Base-by-base conservation (phyloP, 176 grass and related monocot species). In the Themeda triandra region DNA sequence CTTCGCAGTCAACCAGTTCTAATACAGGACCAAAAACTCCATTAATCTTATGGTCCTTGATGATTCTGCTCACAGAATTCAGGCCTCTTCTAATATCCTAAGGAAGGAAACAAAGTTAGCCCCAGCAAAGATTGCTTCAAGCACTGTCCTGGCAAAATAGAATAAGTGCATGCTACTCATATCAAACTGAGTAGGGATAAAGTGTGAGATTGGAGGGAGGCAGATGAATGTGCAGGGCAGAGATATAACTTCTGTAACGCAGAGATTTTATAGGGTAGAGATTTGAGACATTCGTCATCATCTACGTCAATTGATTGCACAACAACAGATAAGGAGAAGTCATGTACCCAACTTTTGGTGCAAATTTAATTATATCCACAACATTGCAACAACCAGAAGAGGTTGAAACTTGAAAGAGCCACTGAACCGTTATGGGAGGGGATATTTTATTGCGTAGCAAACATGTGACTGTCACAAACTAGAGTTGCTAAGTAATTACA, bases 1-100 rank as follows among this genome's bases (percentile, higher is more conserved):
- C 91, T 56, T 98, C 93, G 8, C 93, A 93, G 73, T 98, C 96
- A 89, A 98, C 82, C 80, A 98, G 85, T 83, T 98, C 96, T 73
- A 98, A 54, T 77, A 98, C 86, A 81, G 96, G 96, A 86, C 96
- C 96, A 92, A 90, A 93, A 70, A 98, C 96, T 48, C 96, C 96
- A 69, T 69, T 27, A 82, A 98, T 95, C 49, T 80, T 86, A 78
- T 95, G 87, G 77, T 93, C 92, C 76, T 59, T 92, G 46, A 95
- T 88, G 66, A 98, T 98, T 80, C 93, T 93, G 86, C 84, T 98
- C 72, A 98, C 96, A 92, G 93, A 95, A 93, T 93, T 92, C 77
- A 98, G 78, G 31, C 96, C 96, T 87, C 96, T 95, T 84, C 96
- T 93, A 66, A 90, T 95, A 89, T 98, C 96, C 96, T 98, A 86